phyloP scores from a whole-genome alignment of 306 rosid genomes.

The Dryas octopetala region DNA sequence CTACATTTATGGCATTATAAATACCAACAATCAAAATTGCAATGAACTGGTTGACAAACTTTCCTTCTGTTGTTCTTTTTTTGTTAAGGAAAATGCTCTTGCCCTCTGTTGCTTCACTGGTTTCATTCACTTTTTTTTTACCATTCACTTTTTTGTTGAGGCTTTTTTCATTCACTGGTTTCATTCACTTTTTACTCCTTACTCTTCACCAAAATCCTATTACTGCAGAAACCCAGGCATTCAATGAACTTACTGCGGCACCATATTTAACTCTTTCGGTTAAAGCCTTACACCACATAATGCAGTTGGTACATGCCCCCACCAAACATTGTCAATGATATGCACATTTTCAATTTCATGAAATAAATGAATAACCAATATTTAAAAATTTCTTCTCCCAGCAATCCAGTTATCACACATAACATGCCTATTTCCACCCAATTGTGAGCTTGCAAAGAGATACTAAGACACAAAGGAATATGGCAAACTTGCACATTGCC shows the following conservation, averaged over 20 bases:
- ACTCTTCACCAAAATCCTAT: neutral
- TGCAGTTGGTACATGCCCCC: neutral
- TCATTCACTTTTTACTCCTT: constrained; percentile 2
- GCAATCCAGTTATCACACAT: neutral
- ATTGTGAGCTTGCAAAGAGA: neutral
- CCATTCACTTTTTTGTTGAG: neutral
- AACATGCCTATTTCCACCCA: neutral
- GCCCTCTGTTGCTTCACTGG: neutral
- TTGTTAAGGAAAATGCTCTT: neutral
- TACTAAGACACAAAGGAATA: neutral
- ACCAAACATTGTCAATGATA: constrained; percentile 6
- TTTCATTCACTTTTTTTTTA: neutral
- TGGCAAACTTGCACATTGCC: constrained; percentile 26
- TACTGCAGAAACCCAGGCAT: neutral
- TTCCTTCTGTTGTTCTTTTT: neutral
- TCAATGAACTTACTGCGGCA: neutral
- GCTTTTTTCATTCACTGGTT: too few relatives aligned
- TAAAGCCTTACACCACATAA: constrained; percentile 8
- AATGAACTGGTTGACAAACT: neutral
- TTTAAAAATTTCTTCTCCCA: neutral
- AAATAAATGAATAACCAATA: neutral
- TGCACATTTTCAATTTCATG: neutral
- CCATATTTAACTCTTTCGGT: neutral
- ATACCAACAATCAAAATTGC: neutral
- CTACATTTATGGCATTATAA: constrained; percentile 14